Base-by-base conservation (phyloP, 805 yeast species). In the Saccharomycopsis babjevae region DNA sequence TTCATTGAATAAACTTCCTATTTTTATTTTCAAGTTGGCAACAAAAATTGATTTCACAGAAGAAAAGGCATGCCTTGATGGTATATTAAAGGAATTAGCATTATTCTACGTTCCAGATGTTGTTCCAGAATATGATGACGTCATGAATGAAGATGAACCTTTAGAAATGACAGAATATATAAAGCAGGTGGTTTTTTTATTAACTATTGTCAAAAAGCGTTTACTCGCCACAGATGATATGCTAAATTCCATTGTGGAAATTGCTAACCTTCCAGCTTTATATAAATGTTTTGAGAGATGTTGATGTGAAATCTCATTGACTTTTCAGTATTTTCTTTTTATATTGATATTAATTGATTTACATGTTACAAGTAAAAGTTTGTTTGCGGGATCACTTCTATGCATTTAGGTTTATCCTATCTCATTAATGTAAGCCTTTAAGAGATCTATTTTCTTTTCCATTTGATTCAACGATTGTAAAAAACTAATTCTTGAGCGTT, bases 271-370 rank as follows among this genome's bases (percentile, higher is more conserved):
- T 36, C 98, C 98, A 1, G 96, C 96, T 0, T 75, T 94, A 61
- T 94, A 94, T 72, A 82, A 79, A 67, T 96, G 96, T 4, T 94
- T 94, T 76, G 99, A 94, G 74, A 78, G 99, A 70, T 94, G 99
- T 36, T 61, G n/a, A 57, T 13, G 22, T 42, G 4, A 34, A 30
- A 5, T 11, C 15, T 13, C 32, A 22, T 22, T 20, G 30, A 20
- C 25, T 22, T 18, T 20, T 22, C 16, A 46, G 7, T 3, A 40
- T n/a, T 7, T n/a, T 5, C 25, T 10, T 22, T 20, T 4, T 22
- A 15, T 46, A 22, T 20, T 7, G 13, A 2, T 20, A 28, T 8
- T 16, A 3, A 42, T 42, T 5, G 25, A 42, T 18, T n/a, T 18
- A 42, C 20, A 18, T 42, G 5, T 18, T 40, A n/a, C 7, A 40